Evolutionary conservation across 176 grass and related monocot species (phyloP).

Genomic region (Urochloa ruziziensis): DNA sequence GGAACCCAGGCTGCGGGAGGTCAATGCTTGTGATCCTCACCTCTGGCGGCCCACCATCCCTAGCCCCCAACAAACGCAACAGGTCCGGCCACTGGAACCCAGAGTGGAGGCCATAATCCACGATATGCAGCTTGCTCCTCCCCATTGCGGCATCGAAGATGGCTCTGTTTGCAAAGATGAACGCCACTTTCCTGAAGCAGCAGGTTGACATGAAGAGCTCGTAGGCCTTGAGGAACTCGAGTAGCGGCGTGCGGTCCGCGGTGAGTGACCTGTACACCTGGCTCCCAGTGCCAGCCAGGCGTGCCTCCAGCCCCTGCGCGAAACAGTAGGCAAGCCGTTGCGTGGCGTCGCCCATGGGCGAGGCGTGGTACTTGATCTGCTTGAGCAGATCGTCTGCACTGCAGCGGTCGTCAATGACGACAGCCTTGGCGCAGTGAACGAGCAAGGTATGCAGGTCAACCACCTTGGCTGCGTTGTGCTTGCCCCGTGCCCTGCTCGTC

Average conservation of each 20-base stretch:
- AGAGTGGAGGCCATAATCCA: conserved; percentile 40
- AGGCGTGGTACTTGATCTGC: conserved; percentile 60
- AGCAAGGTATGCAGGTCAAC: conserved; percentile 63
- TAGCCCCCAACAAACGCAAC: not conserved
- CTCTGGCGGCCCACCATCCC: not conserved
- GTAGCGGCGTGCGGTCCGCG: not conserved
- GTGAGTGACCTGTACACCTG: conserved; percentile 37
- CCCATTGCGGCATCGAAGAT: conserved; percentile 5
- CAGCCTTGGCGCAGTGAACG: conserved; percentile 55
- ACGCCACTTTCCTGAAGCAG: conserved; percentile 36
- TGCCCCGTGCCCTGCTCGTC: conserved; percentile 1
- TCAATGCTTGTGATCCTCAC: not conserved
- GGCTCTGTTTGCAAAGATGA: conserved; percentile 38
- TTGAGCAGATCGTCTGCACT: conserved; percentile 40
- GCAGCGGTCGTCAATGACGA: conserved; percentile 29
- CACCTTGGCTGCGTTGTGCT: not conserved
- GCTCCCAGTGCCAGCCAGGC: conserved; percentile 57
- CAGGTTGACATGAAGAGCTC: conserved; percentile 34
- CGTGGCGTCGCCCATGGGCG: conserved; percentile 17
- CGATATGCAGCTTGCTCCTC: conserved; percentile 42
- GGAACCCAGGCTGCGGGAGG: not conserved
- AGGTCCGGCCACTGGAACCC: not conserved
- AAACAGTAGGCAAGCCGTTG: conserved; percentile 65
- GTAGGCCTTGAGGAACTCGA: conserved; percentile 49
- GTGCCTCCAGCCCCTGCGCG: conserved; percentile 52